Percentiles rank a stretch among this genome's conserved stretches.
Conservation (phyloP, 148 eudicot genomes). For the Polygonum maritimum region DNA sequence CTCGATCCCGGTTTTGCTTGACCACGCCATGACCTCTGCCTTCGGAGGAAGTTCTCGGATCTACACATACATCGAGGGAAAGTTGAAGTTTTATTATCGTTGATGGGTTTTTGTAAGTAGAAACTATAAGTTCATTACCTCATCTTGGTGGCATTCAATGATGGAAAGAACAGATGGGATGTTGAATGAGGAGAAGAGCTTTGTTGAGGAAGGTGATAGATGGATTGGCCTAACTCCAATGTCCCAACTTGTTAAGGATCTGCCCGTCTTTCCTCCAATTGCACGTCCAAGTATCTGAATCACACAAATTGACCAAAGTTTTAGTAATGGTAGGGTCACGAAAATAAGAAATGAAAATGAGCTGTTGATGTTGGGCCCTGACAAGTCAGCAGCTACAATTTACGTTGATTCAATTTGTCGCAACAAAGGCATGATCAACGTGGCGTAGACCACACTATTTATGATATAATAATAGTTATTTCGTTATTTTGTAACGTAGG, state of each 20-base stretch:
- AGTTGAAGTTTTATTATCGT: too few relatives aligned
- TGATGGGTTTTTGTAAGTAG: not conserved
- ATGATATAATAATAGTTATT: not conserved
- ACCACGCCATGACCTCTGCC: conserved; percentile 79
- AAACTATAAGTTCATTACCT: conserved; percentile 25
- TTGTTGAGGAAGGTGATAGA: conserved; percentile 29
- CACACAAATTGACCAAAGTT: not conserved
- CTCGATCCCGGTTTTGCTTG: conserved; percentile 58
- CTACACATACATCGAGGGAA: conserved; percentile 15
- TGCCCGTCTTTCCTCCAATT: conserved; percentile 55
- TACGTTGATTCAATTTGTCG: not conserved
- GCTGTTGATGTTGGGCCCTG: too few relatives aligned
- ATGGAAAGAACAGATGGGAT: conserved; percentile 39
- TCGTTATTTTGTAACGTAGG: not conserved
- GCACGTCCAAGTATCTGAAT: conserved; percentile 58
- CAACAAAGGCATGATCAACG: not conserved
- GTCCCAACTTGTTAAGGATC: conserved; percentile 79
- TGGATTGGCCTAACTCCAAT: conserved; percentile 54
- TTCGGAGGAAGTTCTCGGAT: conserved; percentile 64
- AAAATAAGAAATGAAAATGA: too few relatives aligned
- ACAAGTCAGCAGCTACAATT: not conserved
- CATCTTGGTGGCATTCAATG: conserved; percentile 79
- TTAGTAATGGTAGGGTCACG: not conserved
- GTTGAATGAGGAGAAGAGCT: conserved; percentile 29
- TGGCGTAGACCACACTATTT: not conserved